phyloP scores from a whole-genome alignment of 495 filamentous ascomycete species.

The Penicillium desertorum region DNA sequence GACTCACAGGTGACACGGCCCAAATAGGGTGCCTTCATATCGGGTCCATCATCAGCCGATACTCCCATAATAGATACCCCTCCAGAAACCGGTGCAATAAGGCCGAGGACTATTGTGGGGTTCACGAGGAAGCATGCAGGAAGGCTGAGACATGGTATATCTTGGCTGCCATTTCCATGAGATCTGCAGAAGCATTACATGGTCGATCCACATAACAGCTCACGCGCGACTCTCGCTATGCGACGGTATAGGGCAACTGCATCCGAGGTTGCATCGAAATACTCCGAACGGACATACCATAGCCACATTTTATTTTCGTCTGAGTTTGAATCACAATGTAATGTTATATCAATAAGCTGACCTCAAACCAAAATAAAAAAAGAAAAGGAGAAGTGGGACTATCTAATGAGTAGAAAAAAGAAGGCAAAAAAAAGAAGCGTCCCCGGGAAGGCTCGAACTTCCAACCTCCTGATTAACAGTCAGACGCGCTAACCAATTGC shows the following conservation, averaged over 20 bases:
- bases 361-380: conserved; percentile 2
- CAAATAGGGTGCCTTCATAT: neutral
- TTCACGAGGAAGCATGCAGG: neutral
- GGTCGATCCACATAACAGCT: conserved; percentile 7
- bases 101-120: conserved; percentile 8
- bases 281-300: neutral
- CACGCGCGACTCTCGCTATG: conserved; percentile 1
- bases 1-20: conserved; percentile 14
- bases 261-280: conserved; percentile 20
- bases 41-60: conserved; percentile 4
- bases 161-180: conserved; percentile 1
- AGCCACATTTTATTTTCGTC: conserved; percentile 9
- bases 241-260: conserved; percentile 5
- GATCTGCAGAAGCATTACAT: neutral
- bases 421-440: conserved; percentile 25
- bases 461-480: conserved; percentile 54
- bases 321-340: neutral
- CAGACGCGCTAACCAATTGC: conserved; percentile 53
- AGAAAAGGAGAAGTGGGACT: neutral
- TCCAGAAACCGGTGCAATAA: conserved; percentile 11
- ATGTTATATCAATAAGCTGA: neutral
- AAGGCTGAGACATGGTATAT: conserved; percentile 5
- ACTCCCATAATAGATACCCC: neutral
- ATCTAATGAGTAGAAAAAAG: neutral
- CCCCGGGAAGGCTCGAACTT: conserved; percentile 50